A percentile compares a stretch with the other conserved stretches of the same genome.
phyloP scores from a whole-genome alignment of 108 stramenopile genomes.

The Cyclotella sp. region DNA sequence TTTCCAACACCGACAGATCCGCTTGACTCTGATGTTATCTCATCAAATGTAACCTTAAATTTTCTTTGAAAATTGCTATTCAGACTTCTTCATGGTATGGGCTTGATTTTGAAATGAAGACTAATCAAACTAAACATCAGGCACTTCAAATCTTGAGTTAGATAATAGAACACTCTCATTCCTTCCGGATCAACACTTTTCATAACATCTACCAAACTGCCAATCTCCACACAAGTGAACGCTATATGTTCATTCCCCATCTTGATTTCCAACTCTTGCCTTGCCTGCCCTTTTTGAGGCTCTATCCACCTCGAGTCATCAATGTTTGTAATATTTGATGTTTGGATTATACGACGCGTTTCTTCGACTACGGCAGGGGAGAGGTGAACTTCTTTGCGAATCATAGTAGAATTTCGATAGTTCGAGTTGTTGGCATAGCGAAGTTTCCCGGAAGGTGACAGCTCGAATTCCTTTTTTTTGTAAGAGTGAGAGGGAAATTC shows the following conservation, averaged over 20 bases:
- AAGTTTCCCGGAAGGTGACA: conserved; percentile 79
- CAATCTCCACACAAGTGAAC: conserved; percentile 87
- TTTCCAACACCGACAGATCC: too few species aligned
- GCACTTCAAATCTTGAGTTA: conserved; percentile 88
- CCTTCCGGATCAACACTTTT: conserved; percentile 86
- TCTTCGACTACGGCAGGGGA: conserved; percentile 79
- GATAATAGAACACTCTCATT: conserved; percentile 79
- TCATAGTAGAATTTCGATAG: conserved; percentile 82
- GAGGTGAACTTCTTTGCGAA: conserved; percentile 84
- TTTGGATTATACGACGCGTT: conserved; percentile 71
- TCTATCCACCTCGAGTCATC: conserved; percentile 83
- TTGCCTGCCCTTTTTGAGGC: conserved; percentile 45
- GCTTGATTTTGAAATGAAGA: conserved; percentile 89
- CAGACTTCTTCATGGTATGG: conserved; percentile 51
- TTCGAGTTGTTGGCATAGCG: conserved; percentile 92
- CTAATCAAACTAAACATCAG: conserved; percentile 83
- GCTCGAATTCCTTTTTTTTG: conserved; percentile 72
- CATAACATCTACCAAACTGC: conserved; percentile 73
- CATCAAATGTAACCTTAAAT: too few species aligned
- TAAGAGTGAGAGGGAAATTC: background rate
- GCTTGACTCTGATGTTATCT: too few species aligned
- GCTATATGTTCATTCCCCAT: conserved; percentile 87
- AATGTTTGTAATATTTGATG: conserved; percentile 58
- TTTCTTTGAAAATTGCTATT: too few species aligned
- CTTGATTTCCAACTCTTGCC: conserved; percentile 90